Percentiles rank a stretch among this genome's conserved stretches.
These are phyloP conservation scores for Aspergillus sparsus DNA, from an alignment of 495 filamentous ascomycete species.

Conservation along the genomic window DNA sequence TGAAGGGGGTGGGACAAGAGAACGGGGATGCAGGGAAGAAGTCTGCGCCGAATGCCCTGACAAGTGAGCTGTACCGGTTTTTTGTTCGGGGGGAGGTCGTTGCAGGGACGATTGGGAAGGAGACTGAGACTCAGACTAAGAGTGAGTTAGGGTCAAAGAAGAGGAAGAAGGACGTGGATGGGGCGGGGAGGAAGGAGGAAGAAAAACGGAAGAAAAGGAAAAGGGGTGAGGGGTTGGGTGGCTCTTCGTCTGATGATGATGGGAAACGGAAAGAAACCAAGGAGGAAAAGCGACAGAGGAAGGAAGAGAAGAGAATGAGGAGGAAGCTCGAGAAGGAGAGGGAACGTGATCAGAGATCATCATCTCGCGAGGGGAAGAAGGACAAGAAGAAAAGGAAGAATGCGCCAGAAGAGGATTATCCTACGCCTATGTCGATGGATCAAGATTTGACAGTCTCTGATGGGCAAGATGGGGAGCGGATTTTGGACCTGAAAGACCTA, in stretches of 20 bases:
- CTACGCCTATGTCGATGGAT: conserved; percentile 44
- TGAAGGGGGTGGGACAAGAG: conserved; percentile 65
- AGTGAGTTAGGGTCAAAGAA: conserved; percentile 11
- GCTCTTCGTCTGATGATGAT: conserved; percentile 17
- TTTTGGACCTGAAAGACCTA: conserved; percentile 19
- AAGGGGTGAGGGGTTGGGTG: conserved; percentile 19
- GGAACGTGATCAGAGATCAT: conserved; percentile 26
- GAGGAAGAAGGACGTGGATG: conserved; percentile 14
- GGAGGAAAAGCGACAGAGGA: conserved; percentile 32
- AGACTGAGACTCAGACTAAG: conserved; percentile 21
- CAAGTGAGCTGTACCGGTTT: conserved; percentile 71
- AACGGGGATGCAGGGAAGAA: conserved; percentile 21
- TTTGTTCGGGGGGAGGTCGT: conserved; percentile 78
- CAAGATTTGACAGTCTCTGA: conserved; percentile 25
- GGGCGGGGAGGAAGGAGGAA: background rate
- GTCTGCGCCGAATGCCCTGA: conserved; percentile 38
- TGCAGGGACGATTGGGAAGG: conserved; percentile 56
- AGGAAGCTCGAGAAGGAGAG: conserved; percentile 36
- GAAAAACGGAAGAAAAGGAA: conserved; percentile 31
- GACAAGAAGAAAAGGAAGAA: conserved; percentile 27
- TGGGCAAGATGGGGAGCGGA: conserved; percentile 16
- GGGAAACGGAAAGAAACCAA: conserved; percentile 29
- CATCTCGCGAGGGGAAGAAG: conserved; percentile 21
- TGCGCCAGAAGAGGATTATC: conserved; percentile 36
- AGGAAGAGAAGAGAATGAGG: conserved; percentile 33